These are phyloP conservation scores for Candida glucosophila DNA, from an alignment of 1,139 yeast species.

Conservation along the genomic window DNA sequence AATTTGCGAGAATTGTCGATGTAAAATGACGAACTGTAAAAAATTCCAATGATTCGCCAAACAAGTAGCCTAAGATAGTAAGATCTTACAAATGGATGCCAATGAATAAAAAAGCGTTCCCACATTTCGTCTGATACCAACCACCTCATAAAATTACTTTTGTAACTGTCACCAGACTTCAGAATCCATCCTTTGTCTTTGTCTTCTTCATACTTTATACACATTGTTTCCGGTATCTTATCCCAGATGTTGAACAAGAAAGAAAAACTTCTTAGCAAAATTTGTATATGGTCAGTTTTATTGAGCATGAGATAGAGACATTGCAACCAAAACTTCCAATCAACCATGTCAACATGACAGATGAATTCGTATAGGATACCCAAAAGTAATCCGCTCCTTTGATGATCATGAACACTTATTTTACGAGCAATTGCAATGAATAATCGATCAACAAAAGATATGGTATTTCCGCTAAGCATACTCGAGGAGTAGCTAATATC, in stretches of 20 bases:
- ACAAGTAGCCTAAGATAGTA: slow-evolving; percentile 59
- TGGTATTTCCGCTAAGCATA: slow-evolving; percentile 4
- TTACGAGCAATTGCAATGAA: slow-evolving; percentile 29
- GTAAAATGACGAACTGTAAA: slow-evolving; percentile 23
- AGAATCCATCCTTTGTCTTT: slow-evolving; percentile 21
- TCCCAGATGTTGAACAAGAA: slow-evolving; percentile 72
- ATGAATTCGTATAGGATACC: slow-evolving; percentile 39
- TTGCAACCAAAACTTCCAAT: slow-evolving; percentile 75
- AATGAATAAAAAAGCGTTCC: slow-evolving; percentile 58
- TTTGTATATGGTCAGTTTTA: slow-evolving; percentile 52
- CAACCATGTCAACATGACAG: slow-evolving; percentile 33
- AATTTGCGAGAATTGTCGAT: slow-evolving; percentile 23
- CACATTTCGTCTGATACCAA: slow-evolving; percentile 42
- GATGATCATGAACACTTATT: slow-evolving; percentile 37
- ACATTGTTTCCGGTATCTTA: slow-evolving; percentile 40
- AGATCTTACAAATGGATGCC: slow-evolving; percentile 70
- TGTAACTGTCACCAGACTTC: slow-evolving; percentile 28
- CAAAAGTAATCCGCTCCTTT: slow-evolving; percentile 35
- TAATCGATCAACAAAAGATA: slow-evolving; percentile 22
- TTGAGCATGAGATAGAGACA: slow-evolving; percentile 51
- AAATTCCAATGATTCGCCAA: slow-evolving; percentile 56
- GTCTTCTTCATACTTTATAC: slow-evolving; percentile 2
- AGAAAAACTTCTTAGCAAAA: slow-evolving; percentile 55
- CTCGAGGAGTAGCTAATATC: slow-evolving; percentile 26
- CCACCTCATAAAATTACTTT: slow-evolving; percentile 46